Base-by-base conservation (phyloP, 1,284 basidiomycete genomes). In the Entoloma clypeatum region DNA sequence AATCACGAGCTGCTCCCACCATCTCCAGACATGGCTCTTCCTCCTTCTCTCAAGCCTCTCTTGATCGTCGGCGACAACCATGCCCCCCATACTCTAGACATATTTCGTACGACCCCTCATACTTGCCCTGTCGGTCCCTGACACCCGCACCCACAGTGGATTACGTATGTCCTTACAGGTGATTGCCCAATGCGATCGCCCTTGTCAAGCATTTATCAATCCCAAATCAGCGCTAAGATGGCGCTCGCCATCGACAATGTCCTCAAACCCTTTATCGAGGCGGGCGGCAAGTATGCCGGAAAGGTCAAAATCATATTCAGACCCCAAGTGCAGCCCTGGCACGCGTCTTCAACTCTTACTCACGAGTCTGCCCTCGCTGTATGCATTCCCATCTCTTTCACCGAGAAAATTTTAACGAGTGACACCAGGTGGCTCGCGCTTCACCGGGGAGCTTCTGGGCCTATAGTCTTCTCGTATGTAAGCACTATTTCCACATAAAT, bases 91-190 rank as follows among this genome's bases (percentile, higher is more conserved):
- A 89, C 86, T 2, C 73, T 97, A 42, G 92, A 95, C 47, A 68
- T 93, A 41, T 92, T 88, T 61, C 61, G 86, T 84, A 56, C 56
- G 81, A 59, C 4, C 8, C 18, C 18, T 14, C 5, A 13, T 14
- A 7, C 5, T 22, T 26, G 16, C 32, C 10, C 6, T 24, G 8
- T 3, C 16, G 7, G 4, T 11, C 25, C 26, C 23, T 16, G 24
- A n/a, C n/a, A n/a, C n/a, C n/a, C n/a, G n/a, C n/a, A n/a, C n/a
- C n/a, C 16, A 35, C 29, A 87, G 85, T 87, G 62, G 91, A 93
- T 65, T 90, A 87, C 58, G 83, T 91, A 52, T 94, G 92, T 59
- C 92, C 92, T 0, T 94, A 77, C 72, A 86, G 80, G 81, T 78
- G 27, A 18, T 34, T 23, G n/a, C n/a, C n/a, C n/a, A n/a, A n/a